Evolutionary conservation across 1,284 basidiomycete species (phyloP).

Genomic region (Pseudozyma hubeiensis): DNA sequence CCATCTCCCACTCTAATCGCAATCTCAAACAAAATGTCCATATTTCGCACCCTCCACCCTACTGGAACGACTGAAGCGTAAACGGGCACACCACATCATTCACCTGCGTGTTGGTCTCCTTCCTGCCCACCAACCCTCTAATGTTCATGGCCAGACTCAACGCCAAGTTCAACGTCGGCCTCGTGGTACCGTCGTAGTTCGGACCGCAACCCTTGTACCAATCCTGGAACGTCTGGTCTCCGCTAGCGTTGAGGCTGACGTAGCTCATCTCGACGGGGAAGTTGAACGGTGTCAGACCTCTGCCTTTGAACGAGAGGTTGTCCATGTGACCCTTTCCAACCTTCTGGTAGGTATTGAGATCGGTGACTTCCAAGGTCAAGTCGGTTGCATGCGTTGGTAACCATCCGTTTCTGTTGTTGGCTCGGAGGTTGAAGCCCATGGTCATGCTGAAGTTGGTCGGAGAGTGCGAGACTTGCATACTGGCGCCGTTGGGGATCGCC

Average conservation of each 20-base stretch:
- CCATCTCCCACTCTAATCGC: not conserved
- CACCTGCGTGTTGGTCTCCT: conserved; percentile 48
- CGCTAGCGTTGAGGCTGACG: conserved; percentile 48
- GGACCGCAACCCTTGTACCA: conserved; percentile 55
- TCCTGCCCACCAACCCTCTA: conserved; percentile 48
- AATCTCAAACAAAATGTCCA: conserved; percentile 15
- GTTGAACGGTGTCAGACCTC: conserved; percentile 44
- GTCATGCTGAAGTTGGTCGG: conserved; percentile 60
- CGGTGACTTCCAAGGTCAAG: conserved; percentile 47
- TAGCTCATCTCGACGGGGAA: conserved; percentile 57
- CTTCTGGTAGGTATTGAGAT: conserved; percentile 34
- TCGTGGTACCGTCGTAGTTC: conserved; percentile 15
- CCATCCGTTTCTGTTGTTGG: conserved; percentile 48
- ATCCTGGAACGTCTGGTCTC: conserved; percentile 54
- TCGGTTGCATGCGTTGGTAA: conserved; percentile 37
- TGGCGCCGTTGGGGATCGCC: conserved; percentile 53
- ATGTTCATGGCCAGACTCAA: conserved; percentile 51
- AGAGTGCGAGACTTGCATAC: conserved; percentile 47
- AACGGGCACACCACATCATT: conserved; percentile 49
- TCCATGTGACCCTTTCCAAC: conserved; percentile 52
- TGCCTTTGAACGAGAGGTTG: conserved; percentile 21
- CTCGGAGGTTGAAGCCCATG: conserved; percentile 60
- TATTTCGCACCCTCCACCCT: not conserved
- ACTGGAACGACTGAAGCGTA: conserved; percentile 39
- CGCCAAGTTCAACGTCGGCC: conserved; percentile 51